phyloP scores from a whole-genome alignment of 306 rosid genomes.

The Ziziphus jujuba region DNA sequence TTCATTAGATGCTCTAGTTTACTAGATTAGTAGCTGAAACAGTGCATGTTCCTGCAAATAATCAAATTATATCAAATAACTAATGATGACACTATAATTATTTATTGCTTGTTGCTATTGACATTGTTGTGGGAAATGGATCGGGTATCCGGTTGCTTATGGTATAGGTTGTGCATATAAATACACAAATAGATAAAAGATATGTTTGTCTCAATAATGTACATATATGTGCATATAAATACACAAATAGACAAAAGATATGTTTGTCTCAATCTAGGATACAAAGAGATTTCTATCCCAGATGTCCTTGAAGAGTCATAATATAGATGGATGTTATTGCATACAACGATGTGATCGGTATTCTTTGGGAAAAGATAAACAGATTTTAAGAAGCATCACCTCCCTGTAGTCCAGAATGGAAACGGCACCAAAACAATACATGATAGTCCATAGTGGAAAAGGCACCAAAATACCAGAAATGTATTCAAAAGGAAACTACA shows the following conservation, averaged over 20 bases:
- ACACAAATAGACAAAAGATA: not conserved
- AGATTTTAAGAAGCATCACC: constrained; percentile 97
- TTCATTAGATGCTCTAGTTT: constrained; percentile 97
- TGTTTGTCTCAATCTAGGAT: not conserved
- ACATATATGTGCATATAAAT: not conserved
- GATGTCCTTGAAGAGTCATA: constrained; percentile 99
- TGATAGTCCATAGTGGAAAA: too few species aligned
- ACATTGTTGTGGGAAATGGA: too few species aligned
- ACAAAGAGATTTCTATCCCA: too few species aligned
- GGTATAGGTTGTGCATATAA: too few species aligned
- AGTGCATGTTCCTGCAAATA: constrained; percentile 72
- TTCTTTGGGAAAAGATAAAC: constrained; percentile 90
- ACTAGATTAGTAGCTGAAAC: constrained; percentile 96
- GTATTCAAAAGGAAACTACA: too few species aligned
- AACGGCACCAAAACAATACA: constrained; percentile 21
- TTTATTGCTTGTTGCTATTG: too few species aligned
- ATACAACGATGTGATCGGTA: constrained; percentile 80
- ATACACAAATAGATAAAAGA: too few species aligned
- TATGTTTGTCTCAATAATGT: too few species aligned
- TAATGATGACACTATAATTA: too few species aligned
- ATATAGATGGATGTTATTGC: constrained; percentile 91
- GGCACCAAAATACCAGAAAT: too few species aligned
- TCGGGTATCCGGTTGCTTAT: too few species aligned
- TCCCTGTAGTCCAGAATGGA: constrained; percentile 55
- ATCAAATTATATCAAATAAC: not conserved